phyloP scores from a whole-genome alignment of 140 eudicot genomes.

The Flaveria floridana region DNA sequence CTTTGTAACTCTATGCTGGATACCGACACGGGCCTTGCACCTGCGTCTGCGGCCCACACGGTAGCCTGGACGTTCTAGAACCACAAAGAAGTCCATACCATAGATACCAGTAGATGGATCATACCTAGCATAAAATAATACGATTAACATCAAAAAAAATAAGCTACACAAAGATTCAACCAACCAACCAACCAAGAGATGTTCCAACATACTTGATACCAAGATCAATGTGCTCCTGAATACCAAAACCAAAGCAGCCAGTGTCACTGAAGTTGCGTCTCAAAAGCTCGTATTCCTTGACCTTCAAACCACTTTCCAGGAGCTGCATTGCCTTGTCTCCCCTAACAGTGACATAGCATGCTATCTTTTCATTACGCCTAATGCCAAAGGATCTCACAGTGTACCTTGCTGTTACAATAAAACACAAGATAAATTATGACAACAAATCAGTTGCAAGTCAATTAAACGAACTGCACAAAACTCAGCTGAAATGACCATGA shows the following conservation, averaged over 20 bases:
- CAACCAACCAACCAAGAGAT: background rate
- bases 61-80: constrained; percentile 76
- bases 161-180: background rate
- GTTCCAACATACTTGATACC: constrained; percentile 55
- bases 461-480: background rate
- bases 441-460: background rate
- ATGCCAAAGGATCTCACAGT: constrained; percentile 73
- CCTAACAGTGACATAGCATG: constrained; percentile 77
- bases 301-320: constrained; percentile 65
- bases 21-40: constrained; percentile 88
- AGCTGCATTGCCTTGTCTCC: constrained; percentile 81
- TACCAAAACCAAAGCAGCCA: constrained; percentile 55
- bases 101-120: constrained; percentile 83
- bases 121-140: constrained; percentile 34
- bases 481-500: background rate
- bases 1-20: constrained; percentile 85
- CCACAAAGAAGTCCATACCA: constrained; percentile 82
- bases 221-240: constrained; percentile 68
- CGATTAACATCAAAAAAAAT: background rate
- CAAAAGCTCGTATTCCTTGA: constrained; percentile 66
- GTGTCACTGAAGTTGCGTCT: constrained; percentile 69
- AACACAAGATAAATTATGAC: background rate
- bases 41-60: constrained; percentile 82
- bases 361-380: constrained; percentile 84
- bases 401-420: constrained; percentile 52